Base-by-base conservation (phyloP, 2,329 filamentous ascomycete species). In the Arthrobotrys conoides region DNA sequence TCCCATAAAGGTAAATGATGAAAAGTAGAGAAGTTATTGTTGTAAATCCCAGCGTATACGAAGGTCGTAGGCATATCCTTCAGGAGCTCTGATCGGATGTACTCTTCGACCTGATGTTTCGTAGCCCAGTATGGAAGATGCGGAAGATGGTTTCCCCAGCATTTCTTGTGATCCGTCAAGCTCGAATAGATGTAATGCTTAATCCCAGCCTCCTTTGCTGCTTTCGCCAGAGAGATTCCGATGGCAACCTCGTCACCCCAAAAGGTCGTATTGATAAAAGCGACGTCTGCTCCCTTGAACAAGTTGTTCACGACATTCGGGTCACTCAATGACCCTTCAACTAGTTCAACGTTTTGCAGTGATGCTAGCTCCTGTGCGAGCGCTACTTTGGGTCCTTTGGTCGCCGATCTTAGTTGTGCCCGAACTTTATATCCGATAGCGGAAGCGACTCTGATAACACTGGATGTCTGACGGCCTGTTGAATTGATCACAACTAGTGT, bases 21-120 rank as follows among this genome's bases (percentile, higher is more conserved):
- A 83, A 97, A 98, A 57, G 93, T 96, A 33, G 95, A 98, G 85
- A 98, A 99, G 84, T 99, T 98, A 86, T 98, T 98, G 87, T 98
- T 97, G 87, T 98, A 99, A 82, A 97, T 97, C 76, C 95, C 96
- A 9, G 94, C 93, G 85, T 97, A 97, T 81, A 97, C 91, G 84
- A 97, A 98, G 0, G 95, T 98, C 0, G 94, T 91, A 0, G 93
- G 93, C 73, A 77, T 77, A 64, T 77, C 73, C 67, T 77, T 77
- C 10, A 97, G 87, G 9, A 91, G 91, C 48, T 97, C 89, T 83
- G 93, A 89, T 73, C 93, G 90, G 65, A 97, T 89, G 84, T 98
- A 97, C 69, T 96, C 92, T 85, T 98, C 96, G 49, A 98, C 92
- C 63, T 92, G 91, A 85, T 96, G 94, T 85, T 99, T 99, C 79